These are phyloP conservation scores for Cucumis hystrix DNA, from an alignment of 306 rosid species.

Conservation along the genomic window DNA sequence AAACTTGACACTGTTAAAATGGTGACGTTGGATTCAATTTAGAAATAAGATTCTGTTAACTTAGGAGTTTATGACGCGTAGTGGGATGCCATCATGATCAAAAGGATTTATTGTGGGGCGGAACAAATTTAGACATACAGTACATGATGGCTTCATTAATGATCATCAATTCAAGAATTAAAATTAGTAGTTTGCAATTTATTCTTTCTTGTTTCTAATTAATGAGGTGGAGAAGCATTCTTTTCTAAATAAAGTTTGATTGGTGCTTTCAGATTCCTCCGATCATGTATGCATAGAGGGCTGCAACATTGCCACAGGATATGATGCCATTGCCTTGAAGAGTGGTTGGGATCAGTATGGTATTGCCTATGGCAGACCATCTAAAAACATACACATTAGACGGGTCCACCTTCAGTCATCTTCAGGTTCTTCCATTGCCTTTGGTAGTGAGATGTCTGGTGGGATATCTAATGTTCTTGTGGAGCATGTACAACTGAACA, in stretches of 20 bases:
- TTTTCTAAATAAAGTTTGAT: neutral
- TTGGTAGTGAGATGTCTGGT: conserved; percentile 97
- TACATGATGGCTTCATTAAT: neutral
- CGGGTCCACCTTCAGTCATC: conserved; percentile 52
- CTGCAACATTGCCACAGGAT: conserved; percentile 53
- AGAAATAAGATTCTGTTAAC: neutral
- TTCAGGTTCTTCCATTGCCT: conserved; percentile 65
- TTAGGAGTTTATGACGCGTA: neutral
- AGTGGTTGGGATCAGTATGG: conserved; percentile 99
- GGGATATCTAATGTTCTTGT: conserved; percentile 69
- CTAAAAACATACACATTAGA: conserved; percentile 63
- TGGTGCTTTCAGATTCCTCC: conserved; percentile 68
- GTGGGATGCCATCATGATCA: neutral
- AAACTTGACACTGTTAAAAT: neutral
- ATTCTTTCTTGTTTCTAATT: neutral
- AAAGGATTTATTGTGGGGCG: neutral
- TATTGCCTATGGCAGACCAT: conserved; percentile 75
- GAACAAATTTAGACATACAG: neutral
- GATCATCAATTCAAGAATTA: neutral
- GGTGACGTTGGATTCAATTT: neutral
- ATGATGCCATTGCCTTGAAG: conserved; percentile 79
- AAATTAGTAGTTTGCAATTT: neutral
- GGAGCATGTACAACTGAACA: conserved; percentile 52
- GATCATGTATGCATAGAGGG: conserved; percentile 82
- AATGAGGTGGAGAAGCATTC: neutral